phyloP scores from a whole-genome alignment of 768 basidiomycete species.

The Naematelia encephala region DNA sequence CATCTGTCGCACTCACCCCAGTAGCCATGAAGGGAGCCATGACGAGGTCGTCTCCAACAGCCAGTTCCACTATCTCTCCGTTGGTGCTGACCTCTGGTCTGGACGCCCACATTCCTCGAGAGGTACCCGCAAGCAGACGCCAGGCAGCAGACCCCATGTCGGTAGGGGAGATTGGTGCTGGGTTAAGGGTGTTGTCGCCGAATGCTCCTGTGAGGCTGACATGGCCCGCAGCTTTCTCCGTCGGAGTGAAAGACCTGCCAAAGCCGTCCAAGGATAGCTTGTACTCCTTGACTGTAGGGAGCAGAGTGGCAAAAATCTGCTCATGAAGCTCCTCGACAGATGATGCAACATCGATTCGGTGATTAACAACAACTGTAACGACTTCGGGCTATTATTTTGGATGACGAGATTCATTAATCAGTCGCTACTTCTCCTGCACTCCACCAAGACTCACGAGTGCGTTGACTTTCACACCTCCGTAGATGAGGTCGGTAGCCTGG shows the following conservation, averaged over 20 bases:
- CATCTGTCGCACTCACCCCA: conserved; percentile 6
- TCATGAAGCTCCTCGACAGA: conserved; percentile 15
- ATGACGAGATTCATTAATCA: neutral
- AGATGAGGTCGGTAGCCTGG: conserved; percentile 68
- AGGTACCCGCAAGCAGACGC: conserved; percentile 38
- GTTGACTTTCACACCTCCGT: conserved; percentile 60
- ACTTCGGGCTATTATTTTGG: conserved; percentile 34
- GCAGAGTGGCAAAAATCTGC: conserved; percentile 22
- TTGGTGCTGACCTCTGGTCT: conserved; percentile 10
- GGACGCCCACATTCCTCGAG: conserved; percentile 35
- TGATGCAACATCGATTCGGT: conserved; percentile 43
- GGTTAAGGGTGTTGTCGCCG: conserved; percentile 32
- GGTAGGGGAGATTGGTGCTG: conserved; percentile 34
- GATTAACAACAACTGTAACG: conserved; percentile 42
- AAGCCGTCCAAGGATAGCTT: neutral
- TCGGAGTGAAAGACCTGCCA: neutral
- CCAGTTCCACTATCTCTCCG: conserved; percentile 9
- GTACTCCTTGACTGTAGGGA: conserved; percentile 7
- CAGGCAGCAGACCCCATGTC: conserved; percentile 25
- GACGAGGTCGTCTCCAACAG: conserved; percentile 18
- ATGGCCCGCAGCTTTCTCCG: neutral
- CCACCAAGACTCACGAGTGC: conserved; percentile 58
- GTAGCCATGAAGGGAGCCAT: conserved; percentile 41
- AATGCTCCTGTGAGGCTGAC: conserved; percentile 12
- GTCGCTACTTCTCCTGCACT: conserved; percentile 5